Evolutionary conservation across 106 monocot genomes (phyloP).

Genomic region (Dioscorea zingiberensis): DNA sequence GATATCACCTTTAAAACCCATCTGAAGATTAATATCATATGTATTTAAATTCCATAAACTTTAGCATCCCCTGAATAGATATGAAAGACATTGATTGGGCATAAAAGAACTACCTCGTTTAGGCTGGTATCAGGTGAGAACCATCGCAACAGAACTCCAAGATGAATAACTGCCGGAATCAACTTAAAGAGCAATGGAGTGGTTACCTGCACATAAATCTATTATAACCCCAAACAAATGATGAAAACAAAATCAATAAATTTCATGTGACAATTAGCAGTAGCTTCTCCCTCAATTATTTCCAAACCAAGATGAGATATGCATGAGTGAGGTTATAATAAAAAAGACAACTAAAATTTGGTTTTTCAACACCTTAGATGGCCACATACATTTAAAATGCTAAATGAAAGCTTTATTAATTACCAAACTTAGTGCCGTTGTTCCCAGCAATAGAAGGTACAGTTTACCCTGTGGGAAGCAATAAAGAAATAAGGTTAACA

Average conservation of each 20-base stretch:
- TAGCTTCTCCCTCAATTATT: background rate
- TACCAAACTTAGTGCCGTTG: slow-evolving; percentile 67
- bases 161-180: slow-evolving; percentile 46
- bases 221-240: too few species aligned
- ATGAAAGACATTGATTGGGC: background rate
- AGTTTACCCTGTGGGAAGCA: slow-evolving; percentile 31
- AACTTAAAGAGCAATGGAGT: slow-evolving; percentile 47
- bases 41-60: background rate
- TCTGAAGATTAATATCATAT: slow-evolving; percentile 3
- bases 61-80: background rate
- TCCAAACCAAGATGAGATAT: too few species aligned
- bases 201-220: slow-evolving; percentile 24
- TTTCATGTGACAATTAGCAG: too few species aligned
- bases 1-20: slow-evolving; percentile 36
- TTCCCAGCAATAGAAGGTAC: slow-evolving; percentile 43
- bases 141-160: slow-evolving; percentile 37
- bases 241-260: too few species aligned
- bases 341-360: too few species aligned
- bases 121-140: slow-evolving; percentile 30
- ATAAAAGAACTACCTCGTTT: slow-evolving; percentile 20
- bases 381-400: too few species aligned
- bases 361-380: too few species aligned
- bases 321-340: too few species aligned
- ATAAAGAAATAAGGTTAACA: too few species aligned
- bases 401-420: background rate